Base-by-base conservation (phyloP, 108 stramenopile species). In the Nitzschia putrida region DNA sequence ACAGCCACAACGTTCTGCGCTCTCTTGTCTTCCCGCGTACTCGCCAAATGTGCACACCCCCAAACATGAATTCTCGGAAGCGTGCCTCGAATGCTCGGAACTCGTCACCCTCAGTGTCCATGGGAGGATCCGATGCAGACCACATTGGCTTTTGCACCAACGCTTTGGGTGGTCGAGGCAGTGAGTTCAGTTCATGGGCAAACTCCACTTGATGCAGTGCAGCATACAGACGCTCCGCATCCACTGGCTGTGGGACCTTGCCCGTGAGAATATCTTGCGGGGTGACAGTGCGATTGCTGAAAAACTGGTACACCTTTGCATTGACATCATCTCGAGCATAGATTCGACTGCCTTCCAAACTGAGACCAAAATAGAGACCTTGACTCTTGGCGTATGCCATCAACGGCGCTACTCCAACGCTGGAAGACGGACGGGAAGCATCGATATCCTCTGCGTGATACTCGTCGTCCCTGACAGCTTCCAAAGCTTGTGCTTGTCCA, bases 301-400 rank as follows among this genome's bases (percentile, higher is more conserved):
- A 54, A 75, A 89, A 92, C 52, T 91, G 88, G 74, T 95, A 95
- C 10, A 85, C 76, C 16, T 87, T 59, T 21, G 77, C 72, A 75
- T 96, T 96, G 53, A 92, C 86, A 55, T 90, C 88, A 41, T 85
- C 72, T 29, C 95, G 83, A 14, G 87, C 73, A 76, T 89, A 86
- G 38, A 96, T 88, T 52, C 82, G 74, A 7, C 83, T 71, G 41
- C 95, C 95, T 72, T 96, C 95, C 49, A 96, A 68, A 22, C 85
- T 87, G 8, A 94, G 83, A 47, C 95, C 95, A 64, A 92, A 74
- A 55, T 92, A 96, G 21, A 96, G 61, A 6, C 95, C 95, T 71
- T 93, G 88, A 5, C 84, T 85, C 61, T 86, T 91, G 53, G 92
- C 89, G 60, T 96, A 96, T 13, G 95, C 91, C 24, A 92, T 88